A percentile compares a stretch with the other conserved stretches of the same genome.
Conservation (phyloP, 1,139 yeast genomes). For the Taphrina sp. region DNA sequence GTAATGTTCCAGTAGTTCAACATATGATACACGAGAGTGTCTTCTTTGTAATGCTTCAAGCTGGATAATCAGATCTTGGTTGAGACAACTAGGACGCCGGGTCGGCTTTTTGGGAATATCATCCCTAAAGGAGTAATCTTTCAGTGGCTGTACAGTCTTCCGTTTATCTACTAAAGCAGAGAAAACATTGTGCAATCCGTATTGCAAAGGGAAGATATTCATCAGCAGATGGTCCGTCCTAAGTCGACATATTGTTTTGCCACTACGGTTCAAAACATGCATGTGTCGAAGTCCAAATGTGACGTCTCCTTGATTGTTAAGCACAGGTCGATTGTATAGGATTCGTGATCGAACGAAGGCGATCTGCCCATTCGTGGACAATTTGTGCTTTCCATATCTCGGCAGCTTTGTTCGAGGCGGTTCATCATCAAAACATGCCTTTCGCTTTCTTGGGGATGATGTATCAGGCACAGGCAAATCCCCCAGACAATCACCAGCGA, state of each 20-base stretch:
- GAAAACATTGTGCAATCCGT: constrained; percentile 33
- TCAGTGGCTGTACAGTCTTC: constrained; percentile 15
- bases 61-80: constrained; percentile 27
- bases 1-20: constrained; percentile 37
- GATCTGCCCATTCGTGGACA: constrained; percentile 20
- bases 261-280: constrained; percentile 21
- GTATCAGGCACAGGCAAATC: constrained; percentile 9
- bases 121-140: constrained; percentile 21
- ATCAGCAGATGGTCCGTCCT: constrained; percentile 32
- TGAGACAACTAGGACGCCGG: constrained; percentile 27
- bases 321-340: constrained; percentile 30
- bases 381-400: background rate
- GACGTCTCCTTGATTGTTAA: constrained; percentile 15
- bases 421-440: background rate
- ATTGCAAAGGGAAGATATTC: constrained; percentile 37
- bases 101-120: background rate
- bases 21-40: constrained; percentile 38
- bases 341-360: constrained; percentile 33
- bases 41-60: constrained; percentile 30
- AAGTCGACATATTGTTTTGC: background rate
- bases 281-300: constrained; percentile 27
- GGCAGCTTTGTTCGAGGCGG: background rate
- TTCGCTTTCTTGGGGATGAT: constrained; percentile 12
- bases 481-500: constrained; percentile 27
- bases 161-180: constrained; percentile 23